Base-by-base conservation (phyloP, 2,329 filamentous ascomycete genomes). In the Sclerotinia borealis region DNA sequence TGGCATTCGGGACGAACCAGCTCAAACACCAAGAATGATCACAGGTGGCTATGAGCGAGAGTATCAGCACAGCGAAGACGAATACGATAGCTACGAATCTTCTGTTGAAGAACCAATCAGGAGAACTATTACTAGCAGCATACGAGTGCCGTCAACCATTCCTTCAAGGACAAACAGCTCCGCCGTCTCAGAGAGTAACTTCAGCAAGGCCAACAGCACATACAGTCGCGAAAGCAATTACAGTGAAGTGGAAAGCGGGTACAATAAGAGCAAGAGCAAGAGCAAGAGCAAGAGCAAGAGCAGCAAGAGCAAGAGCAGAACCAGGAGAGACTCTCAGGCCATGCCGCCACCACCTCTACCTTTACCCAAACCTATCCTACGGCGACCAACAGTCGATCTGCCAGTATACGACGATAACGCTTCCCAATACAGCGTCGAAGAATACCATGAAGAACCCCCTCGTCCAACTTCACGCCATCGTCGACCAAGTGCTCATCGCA, bases 291-390 rank as follows among this genome's bases (percentile, higher is more conserved):
- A 65, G 56, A 60, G 51, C 5, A 65, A 69, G 34, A 51, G 45
- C 17, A 56, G 31, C 39, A 54, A 62, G 43, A 62, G 54, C 19
- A 59, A 37, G 22, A 58, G 36, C 52, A 70, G 66, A 59, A 60
- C 54, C 5, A 65, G 69, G 34, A 51, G 45, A 37, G 72, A 73
- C 48, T 64, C 63, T 34, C 37, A 66, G 11, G 64, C 67, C 3
- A 73, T 73, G 71, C 71, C 71, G 29, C 72, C 72, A 25, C 71
- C 72, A 47, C 63, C 45, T 55, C 51, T 50, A 17, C 41, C 50
- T 34, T 50, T 37, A n/a, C 22, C 37, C 4, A 62, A 62, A 39
- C 39, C 50, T 19, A 48, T n/a, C 25, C 4, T 54, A 34, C 60
- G 60, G 56, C 39, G 60, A 56, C 50, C 60, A 48, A 62, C 29